Evolutionary conservation across 345 rosid species (phyloP), one percentile per base, ranked within the genome.

Genomic region (Mallotus nudiflorus): DNA sequence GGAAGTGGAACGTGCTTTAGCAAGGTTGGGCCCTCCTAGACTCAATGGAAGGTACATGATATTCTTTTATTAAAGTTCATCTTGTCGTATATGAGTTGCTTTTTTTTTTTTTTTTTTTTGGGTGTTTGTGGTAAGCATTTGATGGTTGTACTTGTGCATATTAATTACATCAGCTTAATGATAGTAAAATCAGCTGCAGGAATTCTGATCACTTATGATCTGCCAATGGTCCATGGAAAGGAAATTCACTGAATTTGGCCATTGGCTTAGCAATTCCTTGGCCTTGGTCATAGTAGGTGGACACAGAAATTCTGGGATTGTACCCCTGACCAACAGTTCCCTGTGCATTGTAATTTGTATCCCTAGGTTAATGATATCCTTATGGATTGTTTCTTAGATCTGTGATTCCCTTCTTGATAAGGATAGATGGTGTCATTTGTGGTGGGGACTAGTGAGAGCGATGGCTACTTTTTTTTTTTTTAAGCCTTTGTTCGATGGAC

Each of bases 1-100:
- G 80, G 99, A 95, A 78, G 97, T 95, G 39, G 99, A 95, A 78
- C 97, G 99, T 68, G 99, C 99, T 80, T 87, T 95, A 71, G 92
- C 99, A 15, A 95, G 89, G 84, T 33, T 92, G 73, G 99, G 90
- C 29, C 96, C 98, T 77, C 84, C 99, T 67, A 86, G 98, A 83
- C 82, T 92, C 74, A 86, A 72, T 81, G 93, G 96, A 84, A 85
- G 94, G 99, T 90, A 80, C 15, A 27, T 62, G 19, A 59, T 61
- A 39, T 65, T 27, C 27, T 39, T n/a, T 51, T 39, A 11, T 20
- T 13, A 16, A 15, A 27, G 18, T 57, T 49, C 18, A 48, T 56
- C 31, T 70, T 58, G 5, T 50, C 28, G 20, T 20, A 33, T 31
- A 28, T 20, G 18, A 49, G 44, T 48, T 59, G 27, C 11, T 18